Base-by-base conservation (phyloP, 2,329 filamentous ascomycete species). In the Xylaria sp. region DNA sequence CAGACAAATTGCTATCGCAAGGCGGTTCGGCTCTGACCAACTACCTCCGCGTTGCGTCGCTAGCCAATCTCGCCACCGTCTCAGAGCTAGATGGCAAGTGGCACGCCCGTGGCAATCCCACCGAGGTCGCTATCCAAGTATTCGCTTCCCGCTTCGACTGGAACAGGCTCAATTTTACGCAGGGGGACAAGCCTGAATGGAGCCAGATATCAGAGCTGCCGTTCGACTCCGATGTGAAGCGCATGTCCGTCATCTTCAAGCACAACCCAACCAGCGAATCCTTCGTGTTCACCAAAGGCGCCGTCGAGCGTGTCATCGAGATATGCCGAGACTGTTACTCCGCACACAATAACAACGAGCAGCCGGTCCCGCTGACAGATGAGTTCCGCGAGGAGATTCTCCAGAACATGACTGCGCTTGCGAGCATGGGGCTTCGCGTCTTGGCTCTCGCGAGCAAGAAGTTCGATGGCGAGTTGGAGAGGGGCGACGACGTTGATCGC, bases 61-160 rank as follows among this genome's bases (percentile, higher is more conserved):
- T 89, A 52, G 82, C 81, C 49, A 86, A 85, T 67, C 75, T 86
- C 14, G 83, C 83, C 3, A 80, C 78, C 3, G 78, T 87, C 4
- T 78, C 78, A 47, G 70, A 76, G 50, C 76, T 78, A 47, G 76
- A 78, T 1, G 77, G 78, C 0, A 76, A 79, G 38, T 89, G 87
- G 87, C 79, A 82, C 51, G 85, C 86, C 42, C 82, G 85, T 54
- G 88, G 87, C 42, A 86, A 89, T 69, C 87, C 87, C 0, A 91
- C 89, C 1, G 89, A 91, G 69, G 89, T 91, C 58, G 89, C 89
- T 4, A 88, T 92, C 31, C 87, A 91, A 69, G 89, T 91, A 0
- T 89, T 91, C 67, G 87, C 88, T 12, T 85, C 83, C 37, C 87
- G 89, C 15, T 91, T 91, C 70, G 80, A 83, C 63, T 85, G 83